These are phyloP conservation scores for Penicillium glabrum DNA, from an alignment of 2,329 filamentous ascomycete genomes.

Conservation along the genomic window DNA sequence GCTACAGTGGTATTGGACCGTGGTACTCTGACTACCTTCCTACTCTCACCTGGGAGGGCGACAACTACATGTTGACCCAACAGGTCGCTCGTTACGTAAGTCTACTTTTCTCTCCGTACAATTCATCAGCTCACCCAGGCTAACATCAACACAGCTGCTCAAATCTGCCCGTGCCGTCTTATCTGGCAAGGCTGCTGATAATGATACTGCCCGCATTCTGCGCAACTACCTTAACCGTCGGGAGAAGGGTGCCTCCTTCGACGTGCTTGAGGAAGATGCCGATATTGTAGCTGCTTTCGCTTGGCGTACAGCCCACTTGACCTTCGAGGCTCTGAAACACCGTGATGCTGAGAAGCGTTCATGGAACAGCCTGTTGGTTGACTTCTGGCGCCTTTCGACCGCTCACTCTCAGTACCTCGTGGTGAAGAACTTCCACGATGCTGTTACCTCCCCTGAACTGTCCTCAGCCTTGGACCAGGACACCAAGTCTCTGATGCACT, in stretches of 20 bases:
- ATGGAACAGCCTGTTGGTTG: slow-evolving; percentile 75
- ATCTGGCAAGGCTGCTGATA: slow-evolving; percentile 62
- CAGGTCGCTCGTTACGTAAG: slow-evolving; percentile 71
- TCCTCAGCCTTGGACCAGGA: slow-evolving; percentile 56
- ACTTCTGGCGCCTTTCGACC: slow-evolving; percentile 74
- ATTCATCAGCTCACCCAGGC: background rate
- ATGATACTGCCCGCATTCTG: slow-evolving; percentile 69
- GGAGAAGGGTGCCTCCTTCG: slow-evolving; percentile 71
- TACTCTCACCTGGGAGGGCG: slow-evolving; percentile 71
- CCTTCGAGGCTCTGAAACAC: slow-evolving; percentile 73
- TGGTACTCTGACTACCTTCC: slow-evolving; percentile 77
- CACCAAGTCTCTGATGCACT: slow-evolving; percentile 61
- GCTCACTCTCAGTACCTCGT: slow-evolving; percentile 76
- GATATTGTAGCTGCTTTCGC: slow-evolving; percentile 74
- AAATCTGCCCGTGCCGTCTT: slow-evolving; percentile 72
- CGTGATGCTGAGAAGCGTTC: slow-evolving; percentile 72
- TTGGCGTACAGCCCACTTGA: slow-evolving; percentile 72
- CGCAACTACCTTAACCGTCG: slow-evolving; percentile 63
- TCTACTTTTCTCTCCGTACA: slow-evolving; percentile 4
- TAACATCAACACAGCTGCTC: slow-evolving; percentile 52
- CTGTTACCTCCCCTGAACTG: slow-evolving; percentile 58
- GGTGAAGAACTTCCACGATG: slow-evolving; percentile 75
- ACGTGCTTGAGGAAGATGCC: slow-evolving; percentile 67
- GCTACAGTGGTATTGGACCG: slow-evolving; percentile 72
- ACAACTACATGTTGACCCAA: slow-evolving; percentile 81